Evolutionary conservation across 148 eudicot genomes (phyloP).

Genomic region (Rhododendron griersonianum): DNA sequence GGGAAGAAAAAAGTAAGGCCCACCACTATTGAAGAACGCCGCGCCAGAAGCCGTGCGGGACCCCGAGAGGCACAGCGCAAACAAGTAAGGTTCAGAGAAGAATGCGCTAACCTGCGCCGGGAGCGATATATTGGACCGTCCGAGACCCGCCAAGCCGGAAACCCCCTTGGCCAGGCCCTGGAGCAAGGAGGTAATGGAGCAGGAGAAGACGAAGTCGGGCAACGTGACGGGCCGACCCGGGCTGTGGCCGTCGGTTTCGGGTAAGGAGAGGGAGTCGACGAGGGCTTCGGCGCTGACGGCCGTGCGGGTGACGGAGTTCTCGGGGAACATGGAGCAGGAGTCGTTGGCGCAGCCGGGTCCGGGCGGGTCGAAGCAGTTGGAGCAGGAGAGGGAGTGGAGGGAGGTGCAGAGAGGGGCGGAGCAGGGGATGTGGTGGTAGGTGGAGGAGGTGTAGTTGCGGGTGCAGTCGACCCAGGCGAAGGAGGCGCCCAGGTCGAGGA

Average conservation of each 20-base stretch:
- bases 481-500: conserved; percentile 31
- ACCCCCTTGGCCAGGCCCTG: conserved; percentile 20
- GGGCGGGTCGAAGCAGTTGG: conserved; percentile 18
- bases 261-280: conserved; percentile 20
- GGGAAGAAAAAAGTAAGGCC: conserved; percentile 34
- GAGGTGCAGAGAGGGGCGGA: conserved; percentile 28
- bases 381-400: conserved; percentile 16
- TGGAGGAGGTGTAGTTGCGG: conserved; percentile 17
- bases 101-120: conserved; percentile 19
- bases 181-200: conserved; percentile 19
- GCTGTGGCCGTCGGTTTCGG: conserved; percentile 22
- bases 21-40: conserved; percentile 23
- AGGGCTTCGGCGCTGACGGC: conserved; percentile 11
- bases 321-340: conserved; percentile 19
- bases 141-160: conserved; percentile 30
- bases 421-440: conserved; percentile 25
- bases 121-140: conserved; percentile 26
- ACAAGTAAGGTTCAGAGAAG: conserved; percentile 19
- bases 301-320: conserved; percentile 14
- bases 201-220: conserved; percentile 26
- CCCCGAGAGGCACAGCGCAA: conserved; percentile 40
- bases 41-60: conserved; percentile 25
- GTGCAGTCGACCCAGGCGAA: conserved; percentile 31
- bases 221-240: conserved; percentile 9
- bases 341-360: conserved; percentile 19